Conservation (phyloP, 2,329 filamentous ascomycete species). For the Sporothrix schenckii region DNA sequence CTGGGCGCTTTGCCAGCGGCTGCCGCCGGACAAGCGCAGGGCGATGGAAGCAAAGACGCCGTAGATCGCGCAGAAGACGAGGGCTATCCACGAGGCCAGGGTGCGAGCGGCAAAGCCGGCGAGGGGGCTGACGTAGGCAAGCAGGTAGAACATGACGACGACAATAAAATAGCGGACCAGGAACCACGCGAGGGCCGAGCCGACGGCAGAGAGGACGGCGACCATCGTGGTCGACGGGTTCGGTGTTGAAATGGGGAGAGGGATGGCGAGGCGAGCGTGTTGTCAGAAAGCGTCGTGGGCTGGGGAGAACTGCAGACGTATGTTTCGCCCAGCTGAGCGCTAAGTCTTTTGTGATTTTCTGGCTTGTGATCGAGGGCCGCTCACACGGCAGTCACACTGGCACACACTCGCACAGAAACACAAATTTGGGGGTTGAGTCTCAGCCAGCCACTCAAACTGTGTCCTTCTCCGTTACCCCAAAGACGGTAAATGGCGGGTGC, state of each 20-base stretch:
- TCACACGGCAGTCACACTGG: neutral
- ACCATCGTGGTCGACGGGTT: slow-evolving; percentile 11
- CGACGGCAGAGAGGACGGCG: slow-evolving; percentile 17
- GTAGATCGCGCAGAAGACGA: slow-evolving; percentile 66
- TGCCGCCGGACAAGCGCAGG: slow-evolving; percentile 71
- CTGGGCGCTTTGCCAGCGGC: slow-evolving; percentile 68
- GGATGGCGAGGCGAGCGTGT: neutral
- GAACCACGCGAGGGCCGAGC: slow-evolving; percentile 50
- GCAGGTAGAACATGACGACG: slow-evolving; percentile 61
- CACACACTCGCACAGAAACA: neutral
- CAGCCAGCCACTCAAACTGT: slow-evolving; percentile 7
- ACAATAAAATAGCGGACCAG: slow-evolving; percentile 56
- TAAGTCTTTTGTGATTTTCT: neutral
- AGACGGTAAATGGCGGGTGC: neutral
- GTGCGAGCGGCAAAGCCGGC: slow-evolving; percentile 70
- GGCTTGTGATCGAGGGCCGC: slow-evolving; percentile 11
- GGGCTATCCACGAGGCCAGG: slow-evolving; percentile 65
- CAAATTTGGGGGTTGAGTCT: neutral
- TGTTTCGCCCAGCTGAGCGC: slow-evolving; percentile 4
- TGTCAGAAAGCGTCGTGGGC: neutral
- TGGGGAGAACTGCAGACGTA: neutral
- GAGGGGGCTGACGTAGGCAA: slow-evolving; percentile 61
- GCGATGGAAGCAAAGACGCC: slow-evolving; percentile 74
- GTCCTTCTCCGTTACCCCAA: slow-evolving; percentile 5
- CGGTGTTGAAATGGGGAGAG: neutral